Base-by-base conservation (phyloP, 2,329 filamentous ascomycete species). In the Phialophora verrucosa region DNA sequence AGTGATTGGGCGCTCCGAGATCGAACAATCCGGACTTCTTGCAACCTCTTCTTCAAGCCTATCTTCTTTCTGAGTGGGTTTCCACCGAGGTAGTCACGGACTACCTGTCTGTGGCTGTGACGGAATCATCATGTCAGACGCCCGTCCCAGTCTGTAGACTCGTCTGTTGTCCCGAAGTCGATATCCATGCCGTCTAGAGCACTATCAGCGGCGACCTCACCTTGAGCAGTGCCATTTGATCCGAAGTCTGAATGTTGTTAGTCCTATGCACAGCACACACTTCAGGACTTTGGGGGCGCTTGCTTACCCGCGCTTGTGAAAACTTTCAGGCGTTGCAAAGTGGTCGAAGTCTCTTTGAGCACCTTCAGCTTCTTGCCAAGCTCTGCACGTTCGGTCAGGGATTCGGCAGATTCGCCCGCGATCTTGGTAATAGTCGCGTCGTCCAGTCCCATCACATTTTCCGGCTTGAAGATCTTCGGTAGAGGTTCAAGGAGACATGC, bases 401-500 rank as follows among this genome's bases (percentile, higher is more conserved):
- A 58, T 10, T 72, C 70, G 12, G 63, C 25, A 17, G 62, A 69
- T 57, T 73, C 62, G 66, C 69, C 56, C 38, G 80, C 84, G 81
- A 81, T 83, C 78, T 65, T 63, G 17, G 50, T 44, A 14, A 78
- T 55, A 8, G 67, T 66, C 0, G 74, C 71, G 2, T 80, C 74
- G 2, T 71, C 66, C 76, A 83, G 78, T 1, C 57, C 62, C 44
- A 74, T 72, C 1, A 84, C 76, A 0, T 70, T 72, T 0, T 73
- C 74, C 1, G 79, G 75, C 0, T 78, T 81, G 35, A 85, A 74
- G 2, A 85, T 81, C 0, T 66, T 61, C 0, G 78, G 76, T 0
- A 85, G 64, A 1, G 80, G 76, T 0, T 64, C 71, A 0, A 85
- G 72, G 0, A 86, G 78, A 53, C 81, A 84, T 35, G 80, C 81